phyloP scores from a whole-genome alignment of 2,329 filamentous ascomycete species.

The Clarireedia monteithiana region DNA sequence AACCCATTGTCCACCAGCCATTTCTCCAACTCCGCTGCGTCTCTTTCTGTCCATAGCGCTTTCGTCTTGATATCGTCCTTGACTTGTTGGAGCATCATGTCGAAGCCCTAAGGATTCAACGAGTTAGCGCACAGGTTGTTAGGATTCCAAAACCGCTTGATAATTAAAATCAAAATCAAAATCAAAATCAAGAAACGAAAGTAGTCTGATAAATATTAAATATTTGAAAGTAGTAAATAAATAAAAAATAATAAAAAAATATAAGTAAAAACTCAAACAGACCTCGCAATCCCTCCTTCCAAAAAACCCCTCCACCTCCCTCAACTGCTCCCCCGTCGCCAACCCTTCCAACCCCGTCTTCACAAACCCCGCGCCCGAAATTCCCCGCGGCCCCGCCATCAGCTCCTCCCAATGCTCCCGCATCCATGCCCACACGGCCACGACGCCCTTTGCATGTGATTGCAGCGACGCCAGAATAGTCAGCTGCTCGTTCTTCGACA shows the following conservation, averaged over 20 bases:
- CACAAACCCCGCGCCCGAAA: not conserved
- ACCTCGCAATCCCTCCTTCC: not conserved
- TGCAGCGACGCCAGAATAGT: not conserved
- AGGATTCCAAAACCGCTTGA: too few species aligned
- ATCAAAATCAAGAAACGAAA: too few species aligned
- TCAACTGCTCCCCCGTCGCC: not conserved
- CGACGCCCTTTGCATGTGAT: not conserved
- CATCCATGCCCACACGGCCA: not conserved
- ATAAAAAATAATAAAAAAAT: not conserved
- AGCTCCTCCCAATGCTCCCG: not conserved
- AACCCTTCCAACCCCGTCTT: not conserved
- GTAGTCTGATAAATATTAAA: too few species aligned
- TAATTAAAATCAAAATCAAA: too few species aligned
- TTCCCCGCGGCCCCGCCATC: not conserved
- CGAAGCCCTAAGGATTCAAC: slow-evolving; percentile 2
- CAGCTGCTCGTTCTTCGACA: not conserved
- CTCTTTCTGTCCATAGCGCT: slow-evolving; percentile 13
- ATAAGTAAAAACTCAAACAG: not conserved
- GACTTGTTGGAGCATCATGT: slow-evolving; percentile 1
- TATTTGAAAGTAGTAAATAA: too few species aligned
- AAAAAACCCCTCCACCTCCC: slow-evolving; percentile 2
- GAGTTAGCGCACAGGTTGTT: not conserved
- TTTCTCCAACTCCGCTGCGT: slow-evolving; percentile 10
- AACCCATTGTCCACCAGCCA: slow-evolving; percentile 9
- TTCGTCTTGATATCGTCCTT: slow-evolving; percentile 11